phyloP scores from a whole-genome alignment of 192 early-diverging fungal genomes.

The Linnemannia zychae region DNA sequence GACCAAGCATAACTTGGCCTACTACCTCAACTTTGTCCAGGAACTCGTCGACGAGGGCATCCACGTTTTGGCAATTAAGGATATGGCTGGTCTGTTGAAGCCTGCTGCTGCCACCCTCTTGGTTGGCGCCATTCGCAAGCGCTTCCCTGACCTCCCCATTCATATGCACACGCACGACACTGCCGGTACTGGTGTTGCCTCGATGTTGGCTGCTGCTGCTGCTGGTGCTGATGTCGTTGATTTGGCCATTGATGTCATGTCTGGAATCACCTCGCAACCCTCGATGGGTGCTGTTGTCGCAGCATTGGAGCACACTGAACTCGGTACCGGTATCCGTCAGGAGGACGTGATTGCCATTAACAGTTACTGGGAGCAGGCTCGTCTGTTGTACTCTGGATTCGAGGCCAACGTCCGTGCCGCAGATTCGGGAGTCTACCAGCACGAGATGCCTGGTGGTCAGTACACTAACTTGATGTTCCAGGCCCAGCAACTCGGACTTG shows the following conservation, averaged over 20 bases:
- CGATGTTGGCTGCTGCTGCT: conserved; percentile 92
- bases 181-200: conserved; percentile 95
- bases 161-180: conserved; percentile 99
- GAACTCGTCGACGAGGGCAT: conserved; percentile 92
- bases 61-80: conserved; percentile 93
- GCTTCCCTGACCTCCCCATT: conserved; percentile 92
- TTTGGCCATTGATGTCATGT: conserved; percentile 93
- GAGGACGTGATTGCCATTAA: conserved; percentile 89
- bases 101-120: conserved; percentile 90
- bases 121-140: conserved; percentile 87
- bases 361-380: conserved; percentile 97
- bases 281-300: conserved; percentile 96
- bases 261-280: conserved; percentile 96
- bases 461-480: conserved; percentile 99
- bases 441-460: conserved; percentile 98
- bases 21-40: conserved; percentile 93
- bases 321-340: conserved; percentile 88
- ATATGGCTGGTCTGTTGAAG: conserved; percentile 98
- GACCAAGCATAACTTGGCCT: conserved; percentile 90
- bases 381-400: conserved; percentile 96
- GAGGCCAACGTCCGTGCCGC: conserved; percentile 91
- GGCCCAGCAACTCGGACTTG: conserved; percentile 93
- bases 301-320: conserved; percentile 82
- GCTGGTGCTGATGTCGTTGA: conserved; percentile 97
- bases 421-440: conserved; percentile 93